Evolutionary conservation across 176 grass and related monocot species (phyloP).

Genomic region (Zoysia pacifica): DNA sequence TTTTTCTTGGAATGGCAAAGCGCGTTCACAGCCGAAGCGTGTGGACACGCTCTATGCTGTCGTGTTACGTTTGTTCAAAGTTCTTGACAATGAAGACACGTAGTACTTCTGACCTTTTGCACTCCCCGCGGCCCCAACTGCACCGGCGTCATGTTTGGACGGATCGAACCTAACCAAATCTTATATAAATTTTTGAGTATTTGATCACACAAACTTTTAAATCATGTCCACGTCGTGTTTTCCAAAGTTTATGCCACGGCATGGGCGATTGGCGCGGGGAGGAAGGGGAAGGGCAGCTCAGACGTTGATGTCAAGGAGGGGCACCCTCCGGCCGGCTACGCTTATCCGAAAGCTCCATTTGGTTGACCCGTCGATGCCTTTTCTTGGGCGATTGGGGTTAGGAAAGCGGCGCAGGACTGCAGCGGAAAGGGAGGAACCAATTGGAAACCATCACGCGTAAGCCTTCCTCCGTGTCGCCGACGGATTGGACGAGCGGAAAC

Average conservation of each 20-base stretch:
- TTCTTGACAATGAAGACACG: no score
- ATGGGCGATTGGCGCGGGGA: not conserved
- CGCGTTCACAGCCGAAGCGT: no score
- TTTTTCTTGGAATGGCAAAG: no score
- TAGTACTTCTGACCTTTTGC: no score
- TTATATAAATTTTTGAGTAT: not conserved
- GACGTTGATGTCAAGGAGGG: constrained; percentile 6
- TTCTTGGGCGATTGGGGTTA: no score
- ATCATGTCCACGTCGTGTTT: not conserved
- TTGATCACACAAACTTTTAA: not conserved
- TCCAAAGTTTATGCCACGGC: not conserved
- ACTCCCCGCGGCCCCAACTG: not conserved
- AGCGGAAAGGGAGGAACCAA: not conserved
- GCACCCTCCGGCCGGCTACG: not conserved
- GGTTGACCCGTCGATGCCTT: not conserved
- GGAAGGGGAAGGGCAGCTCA: not conserved
- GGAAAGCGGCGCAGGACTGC: not conserved
- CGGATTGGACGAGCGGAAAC: not conserved
- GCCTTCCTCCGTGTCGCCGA: not conserved
- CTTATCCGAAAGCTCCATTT: not conserved
- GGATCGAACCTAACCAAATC: not conserved
- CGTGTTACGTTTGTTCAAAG: no score
- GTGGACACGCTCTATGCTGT: no score
- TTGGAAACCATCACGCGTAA: not conserved
- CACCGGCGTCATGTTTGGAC: not conserved